A percentile compares a stretch with the other conserved stretches of the same genome.
Conservation (phyloP, 768 basidiomycete species). For the Agaricus bisporus region DNA sequence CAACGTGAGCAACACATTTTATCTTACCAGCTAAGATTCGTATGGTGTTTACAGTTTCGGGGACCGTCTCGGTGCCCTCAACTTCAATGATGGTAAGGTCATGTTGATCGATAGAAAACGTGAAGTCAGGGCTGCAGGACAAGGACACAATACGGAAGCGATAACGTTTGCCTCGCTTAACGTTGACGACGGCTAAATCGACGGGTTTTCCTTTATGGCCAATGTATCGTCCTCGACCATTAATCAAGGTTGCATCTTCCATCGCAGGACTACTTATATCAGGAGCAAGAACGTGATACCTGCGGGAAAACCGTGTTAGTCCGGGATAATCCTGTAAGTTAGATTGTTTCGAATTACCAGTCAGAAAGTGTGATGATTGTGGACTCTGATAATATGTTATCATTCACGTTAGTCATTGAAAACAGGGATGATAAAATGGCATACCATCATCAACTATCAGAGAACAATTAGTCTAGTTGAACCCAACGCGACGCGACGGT, state of each 20-base stretch:
- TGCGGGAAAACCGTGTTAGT: not conserved
- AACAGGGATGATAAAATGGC: slow-evolving; percentile 5
- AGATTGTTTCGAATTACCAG: slow-evolving; percentile 17
- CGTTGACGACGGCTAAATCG: slow-evolving; percentile 27
- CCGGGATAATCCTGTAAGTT: not conserved
- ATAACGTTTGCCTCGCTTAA: slow-evolving; percentile 26
- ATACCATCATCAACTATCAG: slow-evolving; percentile 28
- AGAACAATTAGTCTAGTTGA: not conserved
- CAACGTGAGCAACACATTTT: not conserved
- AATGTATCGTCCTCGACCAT: slow-evolving; percentile 30
- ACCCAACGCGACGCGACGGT: not conserved
- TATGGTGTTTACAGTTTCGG: slow-evolving; percentile 24
- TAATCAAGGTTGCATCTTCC: slow-evolving; percentile 28
- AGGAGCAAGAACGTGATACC: slow-evolving; percentile 18
- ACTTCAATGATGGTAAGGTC: slow-evolving; percentile 30
- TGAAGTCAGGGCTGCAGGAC: slow-evolving; percentile 27
- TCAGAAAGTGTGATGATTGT: slow-evolving; percentile 35
- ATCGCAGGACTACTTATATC: slow-evolving; percentile 15
- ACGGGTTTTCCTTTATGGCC: slow-evolving; percentile 21
- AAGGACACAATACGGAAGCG: slow-evolving; percentile 19
- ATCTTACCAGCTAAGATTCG: slow-evolving; percentile 10
- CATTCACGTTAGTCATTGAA: slow-evolving; percentile 10
- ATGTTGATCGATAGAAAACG: slow-evolving; percentile 41
- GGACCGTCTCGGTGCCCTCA: slow-evolving; percentile 22
- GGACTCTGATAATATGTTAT: slow-evolving; percentile 21